These are phyloP conservation scores for Ganoderma multipileum DNA, from an alignment of 1,284 basidiomycete species.

Conservation along the genomic window DNA sequence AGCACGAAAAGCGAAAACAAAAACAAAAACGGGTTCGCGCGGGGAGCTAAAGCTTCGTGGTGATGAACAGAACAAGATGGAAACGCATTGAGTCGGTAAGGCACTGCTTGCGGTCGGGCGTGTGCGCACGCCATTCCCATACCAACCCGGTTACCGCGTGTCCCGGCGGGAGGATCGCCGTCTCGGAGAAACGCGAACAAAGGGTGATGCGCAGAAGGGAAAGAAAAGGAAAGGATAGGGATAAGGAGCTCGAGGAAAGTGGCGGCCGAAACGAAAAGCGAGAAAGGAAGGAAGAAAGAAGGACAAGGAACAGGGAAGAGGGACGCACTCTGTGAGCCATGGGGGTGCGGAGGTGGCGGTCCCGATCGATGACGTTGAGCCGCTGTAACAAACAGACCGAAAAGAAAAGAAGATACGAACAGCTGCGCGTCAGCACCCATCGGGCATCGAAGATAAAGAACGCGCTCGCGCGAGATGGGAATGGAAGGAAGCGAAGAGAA, in stretches of 20 bases:
- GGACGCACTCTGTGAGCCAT: constrained; percentile 24
- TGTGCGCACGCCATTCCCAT: background rate
- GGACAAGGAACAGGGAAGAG: background rate
- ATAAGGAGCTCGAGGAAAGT: background rate
- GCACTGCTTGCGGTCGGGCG: background rate
- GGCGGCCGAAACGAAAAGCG: background rate
- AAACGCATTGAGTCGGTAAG: background rate
- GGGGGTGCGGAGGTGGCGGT: constrained; percentile 26
- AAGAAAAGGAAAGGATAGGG: background rate
- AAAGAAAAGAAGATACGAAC: background rate
- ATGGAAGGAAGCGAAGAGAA: constrained; percentile 10
- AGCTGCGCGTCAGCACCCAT: background rate
- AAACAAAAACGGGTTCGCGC: too few relatives aligned
- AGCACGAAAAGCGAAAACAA: too few relatives aligned
- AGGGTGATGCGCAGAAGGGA: background rate
- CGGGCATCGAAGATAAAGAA: constrained; percentile 6
- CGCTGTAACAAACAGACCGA: constrained; percentile 1
- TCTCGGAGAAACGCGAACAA: background rate
- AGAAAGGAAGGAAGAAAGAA: background rate
- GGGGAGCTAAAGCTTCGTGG: background rate
- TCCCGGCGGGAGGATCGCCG: constrained; percentile 2
- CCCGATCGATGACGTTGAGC: constrained; percentile 10
- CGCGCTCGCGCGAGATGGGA: background rate
- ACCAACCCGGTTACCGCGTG: background rate
- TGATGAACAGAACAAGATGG: background rate